Conservation (phyloP, 371 early-diverging fungal genomes). For the Vairimorpha ceranae region DNA sequence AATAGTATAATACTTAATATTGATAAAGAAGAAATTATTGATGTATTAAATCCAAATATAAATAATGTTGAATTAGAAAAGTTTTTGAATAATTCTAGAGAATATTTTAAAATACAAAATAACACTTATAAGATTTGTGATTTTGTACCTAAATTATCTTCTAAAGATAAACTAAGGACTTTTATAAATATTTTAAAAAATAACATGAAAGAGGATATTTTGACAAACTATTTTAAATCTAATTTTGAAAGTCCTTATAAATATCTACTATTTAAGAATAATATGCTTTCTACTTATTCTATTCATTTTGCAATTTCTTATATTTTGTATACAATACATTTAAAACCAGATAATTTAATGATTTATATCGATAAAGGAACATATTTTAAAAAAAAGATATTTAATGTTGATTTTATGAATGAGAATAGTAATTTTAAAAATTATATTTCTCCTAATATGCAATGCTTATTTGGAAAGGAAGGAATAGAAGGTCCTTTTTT, state of each 20-base stretch:
- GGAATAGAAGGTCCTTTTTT: constrained; percentile 54
- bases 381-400: constrained; percentile 38
- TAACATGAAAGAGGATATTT: neutral
- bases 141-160: neutral
- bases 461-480: constrained; percentile 45
- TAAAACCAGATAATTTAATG: constrained; percentile 36
- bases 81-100: neutral
- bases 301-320: constrained; percentile 38
- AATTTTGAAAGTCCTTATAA: neutral
- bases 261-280: constrained; percentile 25
- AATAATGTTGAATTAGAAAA: too few relatives aligned
- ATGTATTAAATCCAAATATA: neutral
- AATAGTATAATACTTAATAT: neutral
- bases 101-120: neutral
- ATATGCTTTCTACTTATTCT: constrained; percentile 37
- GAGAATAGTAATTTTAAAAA: constrained; percentile 27
- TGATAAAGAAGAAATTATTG: neutral
- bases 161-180: neutral
- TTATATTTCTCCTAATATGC: constrained; percentile 52
- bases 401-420: constrained; percentile 15
- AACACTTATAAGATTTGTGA: neutral
- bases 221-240: neutral
- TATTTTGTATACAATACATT: constrained; percentile 39
- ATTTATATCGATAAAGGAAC: constrained; percentile 26
- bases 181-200: constrained; percentile 1